Conservation (phyloP, 768 basidiomycete genomes). For the Suillus fuscotomentosus region DNA sequence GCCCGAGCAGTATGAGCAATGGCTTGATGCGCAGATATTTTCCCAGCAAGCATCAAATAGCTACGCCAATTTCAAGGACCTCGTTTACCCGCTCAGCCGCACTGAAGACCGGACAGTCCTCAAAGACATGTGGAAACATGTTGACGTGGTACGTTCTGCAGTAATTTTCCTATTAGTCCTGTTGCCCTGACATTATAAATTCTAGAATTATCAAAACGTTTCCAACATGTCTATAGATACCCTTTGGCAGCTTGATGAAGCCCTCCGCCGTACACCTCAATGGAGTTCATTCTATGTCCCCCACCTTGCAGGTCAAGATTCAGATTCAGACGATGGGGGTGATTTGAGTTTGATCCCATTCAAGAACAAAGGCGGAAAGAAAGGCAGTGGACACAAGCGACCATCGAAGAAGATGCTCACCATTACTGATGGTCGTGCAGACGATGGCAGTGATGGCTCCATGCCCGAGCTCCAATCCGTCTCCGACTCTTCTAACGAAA, state of each 20-base stretch:
- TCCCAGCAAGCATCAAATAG: slow-evolving; percentile 57
- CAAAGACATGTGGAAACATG: slow-evolving; percentile 60
- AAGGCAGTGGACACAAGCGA: slow-evolving; percentile 20
- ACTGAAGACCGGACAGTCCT: slow-evolving; percentile 49
- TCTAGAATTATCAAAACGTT: slow-evolving; percentile 56
- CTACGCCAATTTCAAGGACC: slow-evolving; percentile 50
- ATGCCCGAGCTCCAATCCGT: slow-evolving; percentile 71
- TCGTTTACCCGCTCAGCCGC: slow-evolving; percentile 57
- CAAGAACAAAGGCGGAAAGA: slow-evolving; percentile 18
- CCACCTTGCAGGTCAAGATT: slow-evolving; percentile 15
- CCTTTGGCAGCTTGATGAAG: slow-evolving; percentile 61
- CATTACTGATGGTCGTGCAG: slow-evolving; percentile 43
- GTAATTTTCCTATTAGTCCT: not conserved
- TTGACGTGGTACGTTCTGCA: slow-evolving; percentile 51
- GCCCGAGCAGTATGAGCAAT: slow-evolving; percentile 60
- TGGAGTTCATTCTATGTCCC: slow-evolving; percentile 50
- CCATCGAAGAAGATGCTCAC: slow-evolving; percentile 42
- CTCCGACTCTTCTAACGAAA: slow-evolving; percentile 54
- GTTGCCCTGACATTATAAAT: not conserved
- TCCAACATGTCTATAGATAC: slow-evolving; percentile 57
- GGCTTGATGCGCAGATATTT: slow-evolving; percentile 66
- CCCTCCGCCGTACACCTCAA: slow-evolving; percentile 51
- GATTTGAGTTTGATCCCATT: slow-evolving; percentile 1
- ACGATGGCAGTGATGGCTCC: slow-evolving; percentile 45
- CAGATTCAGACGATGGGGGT: slow-evolving; percentile 22